Evolutionary conservation across 2,329 filamentous ascomycete genomes (phyloP), one percentile per base, ranked within the genome.

Genomic region (Coniochaeta sp.): DNA sequence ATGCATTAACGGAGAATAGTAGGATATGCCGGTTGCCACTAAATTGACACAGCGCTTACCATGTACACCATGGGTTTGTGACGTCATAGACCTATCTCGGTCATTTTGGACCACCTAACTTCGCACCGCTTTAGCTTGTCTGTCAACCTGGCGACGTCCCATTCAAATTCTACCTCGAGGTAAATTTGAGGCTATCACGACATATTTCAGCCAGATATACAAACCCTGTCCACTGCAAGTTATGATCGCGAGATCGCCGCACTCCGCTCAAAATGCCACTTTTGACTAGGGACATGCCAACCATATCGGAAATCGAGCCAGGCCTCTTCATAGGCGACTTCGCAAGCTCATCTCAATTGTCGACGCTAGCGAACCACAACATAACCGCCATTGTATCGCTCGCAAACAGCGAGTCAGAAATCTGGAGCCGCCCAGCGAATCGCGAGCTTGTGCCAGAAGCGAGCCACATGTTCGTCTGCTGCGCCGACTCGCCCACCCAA

Each of bases 351-450:
- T 36, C 36, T 7, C 56, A 60, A 40, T 57, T 62, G 22, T 40
- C 61, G 9, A 58, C 50, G 1, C 52, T 67, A 12, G 52, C 62
- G n/a, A 24, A n/a, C n/a, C 36, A 64, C 58, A 38, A 28, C 19
- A 64, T 68, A 38, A 65, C 62, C 12, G 67, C 66, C n/a, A 60
- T 67, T 12, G 60, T 68, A 9, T 65, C 65, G 2, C 56, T 65
- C 3, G 24, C 34, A 4, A 19, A 58, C 24, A 40, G 2, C 44
- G 52, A 17, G 3, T 43, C 38, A 6, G 12, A 12, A n/a, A 47
- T 58, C 3, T 66, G 64, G 64, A 58, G 24, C n/a, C 19, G 59
- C 3, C 24, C 62, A 7, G 16, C 31, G 14, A 61, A 58, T 54
- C 59, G 36, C 33, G 59, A 59, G 33, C 52, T 64, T 0, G 57